Evolutionary conservation across 2,329 filamentous ascomycete species (phyloP), one percentile per base, ranked within the genome.

Genomic region (Immersiporthe knoxdaviesiana): DNA sequence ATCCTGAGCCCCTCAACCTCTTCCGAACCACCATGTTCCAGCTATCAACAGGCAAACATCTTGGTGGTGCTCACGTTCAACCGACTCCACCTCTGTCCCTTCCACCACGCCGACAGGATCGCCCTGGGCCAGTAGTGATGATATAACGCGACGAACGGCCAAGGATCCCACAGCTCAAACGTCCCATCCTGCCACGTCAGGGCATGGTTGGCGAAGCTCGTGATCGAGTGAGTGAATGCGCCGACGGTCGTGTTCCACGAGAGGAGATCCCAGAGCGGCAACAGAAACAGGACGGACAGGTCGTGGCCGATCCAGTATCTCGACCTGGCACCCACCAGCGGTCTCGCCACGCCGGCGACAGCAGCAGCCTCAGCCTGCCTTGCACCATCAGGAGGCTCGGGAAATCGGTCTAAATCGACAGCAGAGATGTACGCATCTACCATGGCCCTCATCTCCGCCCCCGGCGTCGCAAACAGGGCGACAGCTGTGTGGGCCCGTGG

Each of bases 221-320:
- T 41, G 50, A 76, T 72, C 7, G 69, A 72, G 12, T 67, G 65
- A 2, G 75, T 2, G 2, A 79, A 39, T 0, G 78, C 70, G 0
- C 68, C 41, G 0, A 76, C 21, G 1, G 73, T 70, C 0, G 75
- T 72, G 1, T 78, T 75, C 1, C 74, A 68, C 0, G 68, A 16
- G 24, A 76, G 66, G 0, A 79, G 54, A 3, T 72, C 65, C 0
- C 83, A 72, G 0, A 86, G 70, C 0, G 85, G 87, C 0, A 84
- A 76, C 0, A 89, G 47, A 0, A 89, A 75, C 1, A 84, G 78
- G 1, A 83, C 81, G 1, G 90, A 79, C 0, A 92, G 66, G 68
- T 92, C 90, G 72, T 92, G 89, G 0, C 86, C 88, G n/a, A 90
- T 75, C 90, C 90, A 92, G 77, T 91, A 91, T 71, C 83, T 80